These are phyloP conservation scores for Arctostaphylos glauca DNA, from an alignment of 148 eudicot species.

Conservation along the genomic window DNA sequence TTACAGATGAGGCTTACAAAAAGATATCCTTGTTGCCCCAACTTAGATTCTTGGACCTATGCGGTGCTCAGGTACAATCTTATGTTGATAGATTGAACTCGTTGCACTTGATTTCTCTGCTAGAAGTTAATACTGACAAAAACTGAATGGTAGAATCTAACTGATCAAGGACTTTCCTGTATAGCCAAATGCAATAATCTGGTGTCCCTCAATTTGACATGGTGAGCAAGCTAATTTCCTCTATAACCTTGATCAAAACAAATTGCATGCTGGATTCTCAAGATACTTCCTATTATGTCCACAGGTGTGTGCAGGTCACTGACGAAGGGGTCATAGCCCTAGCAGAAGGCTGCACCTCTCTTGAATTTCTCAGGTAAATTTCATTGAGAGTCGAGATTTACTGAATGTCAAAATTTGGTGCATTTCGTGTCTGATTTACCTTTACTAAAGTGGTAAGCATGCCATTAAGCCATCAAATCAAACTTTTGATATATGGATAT, in stretches of 20 bases:
- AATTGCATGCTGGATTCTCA: not conserved
- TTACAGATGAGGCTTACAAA: slow-evolving; percentile 72
- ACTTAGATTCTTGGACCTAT: slow-evolving; percentile 83
- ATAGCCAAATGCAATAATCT: slow-evolving; percentile 78
- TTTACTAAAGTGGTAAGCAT: not conserved
- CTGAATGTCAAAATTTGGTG: not conserved
- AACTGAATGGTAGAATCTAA: slow-evolving; percentile 53
- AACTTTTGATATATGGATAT: not conserved
- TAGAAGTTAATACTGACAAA: slow-evolving; percentile 21
- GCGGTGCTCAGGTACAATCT: slow-evolving; percentile 90
- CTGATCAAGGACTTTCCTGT: slow-evolving; percentile 69
- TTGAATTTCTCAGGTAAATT: slow-evolving; percentile 55
- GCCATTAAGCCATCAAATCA: not conserved
- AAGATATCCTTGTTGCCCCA: slow-evolving; percentile 52
- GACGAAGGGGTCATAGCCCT: slow-evolving; percentile 73
- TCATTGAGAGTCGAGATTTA: not conserved
- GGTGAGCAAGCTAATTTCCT: slow-evolving; percentile 36
- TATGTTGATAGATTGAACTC: not conserved
- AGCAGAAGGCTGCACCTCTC: slow-evolving; percentile 71
- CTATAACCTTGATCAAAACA: not conserved
- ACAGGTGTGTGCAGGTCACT: slow-evolving; percentile 81
- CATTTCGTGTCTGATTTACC: not conserved
- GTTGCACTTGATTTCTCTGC: not conserved
- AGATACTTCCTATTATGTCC: slow-evolving; percentile 14
- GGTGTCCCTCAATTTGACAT: slow-evolving; percentile 74